These are phyloP conservation scores for Aschersonia sp. DNA, from an alignment of 2,329 filamentous ascomycete genomes.

Conservation along the genomic window DNA sequence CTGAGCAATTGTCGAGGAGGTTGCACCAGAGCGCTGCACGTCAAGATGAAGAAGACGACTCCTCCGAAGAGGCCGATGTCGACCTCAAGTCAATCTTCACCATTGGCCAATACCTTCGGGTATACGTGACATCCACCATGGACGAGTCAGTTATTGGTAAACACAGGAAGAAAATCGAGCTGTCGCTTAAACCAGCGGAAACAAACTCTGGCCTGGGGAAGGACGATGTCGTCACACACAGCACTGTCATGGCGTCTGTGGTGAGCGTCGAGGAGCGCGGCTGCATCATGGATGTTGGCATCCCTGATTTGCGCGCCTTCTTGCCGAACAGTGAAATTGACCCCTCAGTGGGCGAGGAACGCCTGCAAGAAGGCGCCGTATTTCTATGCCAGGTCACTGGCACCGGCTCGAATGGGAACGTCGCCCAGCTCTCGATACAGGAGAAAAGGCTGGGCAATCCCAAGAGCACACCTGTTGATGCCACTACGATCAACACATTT, in stretches of 20 bases:
- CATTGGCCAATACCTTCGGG: slow-evolving; percentile 77
- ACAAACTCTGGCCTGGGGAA: slow-evolving; percentile 62
- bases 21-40: slow-evolving; percentile 53
- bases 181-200: slow-evolving; percentile 67
- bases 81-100: slow-evolving; percentile 64
- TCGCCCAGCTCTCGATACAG: slow-evolving; percentile 72
- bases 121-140: slow-evolving; percentile 64
- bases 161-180: slow-evolving; percentile 67
- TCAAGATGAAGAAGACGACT: slow-evolving; percentile 35
- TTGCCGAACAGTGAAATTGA: slow-evolving; percentile 74
- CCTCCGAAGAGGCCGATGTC: slow-evolving; percentile 40
- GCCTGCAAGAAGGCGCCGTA: slow-evolving; percentile 69
- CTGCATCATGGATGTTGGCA: slow-evolving; percentile 79
- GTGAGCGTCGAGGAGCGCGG: slow-evolving; percentile 92
- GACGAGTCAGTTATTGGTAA: slow-evolving; percentile 49
- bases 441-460: slow-evolving; percentile 53
- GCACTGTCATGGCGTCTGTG: slow-evolving; percentile 75
- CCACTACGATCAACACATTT: slow-evolving; percentile 79
- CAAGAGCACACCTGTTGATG: slow-evolving; percentile 52
- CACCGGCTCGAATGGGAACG: slow-evolving; percentile 62
- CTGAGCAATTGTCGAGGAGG: slow-evolving; percentile 59
- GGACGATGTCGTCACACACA: slow-evolving; percentile 60
- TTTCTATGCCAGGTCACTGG: slow-evolving; percentile 71
- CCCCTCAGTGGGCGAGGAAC: slow-evolving; percentile 44
- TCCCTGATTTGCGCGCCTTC: slow-evolving; percentile 66